Evolutionary conservation across 75 land plant genomes (phyloP).

Genomic region (Isoetes taiwanensis): DNA sequence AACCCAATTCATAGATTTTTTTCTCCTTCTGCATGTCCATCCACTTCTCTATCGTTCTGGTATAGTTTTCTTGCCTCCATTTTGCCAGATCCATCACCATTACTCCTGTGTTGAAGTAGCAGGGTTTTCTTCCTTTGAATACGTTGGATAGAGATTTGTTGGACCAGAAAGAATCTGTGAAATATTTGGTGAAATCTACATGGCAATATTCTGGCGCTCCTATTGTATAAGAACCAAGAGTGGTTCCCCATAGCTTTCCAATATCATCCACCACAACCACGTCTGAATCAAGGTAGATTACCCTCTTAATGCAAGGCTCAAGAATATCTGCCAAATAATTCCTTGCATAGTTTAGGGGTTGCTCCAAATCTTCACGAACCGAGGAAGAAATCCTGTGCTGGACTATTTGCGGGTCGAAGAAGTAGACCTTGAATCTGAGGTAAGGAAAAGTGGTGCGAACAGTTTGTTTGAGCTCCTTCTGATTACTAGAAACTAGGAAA

Average conservation of each 20-base stretch:
- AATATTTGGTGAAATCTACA: constrained; percentile 64
- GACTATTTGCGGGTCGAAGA: constrained; percentile 33
- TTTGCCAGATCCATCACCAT: constrained; percentile 68
- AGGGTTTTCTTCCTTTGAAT: constrained; percentile 39
- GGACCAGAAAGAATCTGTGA: constrained; percentile 59
- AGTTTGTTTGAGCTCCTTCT: constrained; percentile 25
- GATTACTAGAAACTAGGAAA: constrained; percentile 38
- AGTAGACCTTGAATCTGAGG: constrained; percentile 51
- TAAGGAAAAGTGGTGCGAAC: constrained; percentile 52
- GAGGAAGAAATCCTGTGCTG: constrained; percentile 44
- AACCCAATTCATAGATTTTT: constrained; percentile 77
- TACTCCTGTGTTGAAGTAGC: constrained; percentile 89
- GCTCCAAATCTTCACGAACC: constrained; percentile 60
- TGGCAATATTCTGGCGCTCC: constrained; percentile 86
- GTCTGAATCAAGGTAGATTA: constrained; percentile 84
- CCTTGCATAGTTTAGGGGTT: constrained; percentile 78
- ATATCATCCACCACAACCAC: constrained; percentile 74
- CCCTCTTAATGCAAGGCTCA: constrained; percentile 57
- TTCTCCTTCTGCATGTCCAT: constrained; percentile 59
- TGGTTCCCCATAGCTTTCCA: constrained; percentile 53
- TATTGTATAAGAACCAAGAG: constrained; percentile 30
- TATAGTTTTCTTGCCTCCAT: constrained; percentile 46
- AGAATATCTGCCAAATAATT: constrained; percentile 65
- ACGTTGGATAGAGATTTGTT: constrained; percentile 29
- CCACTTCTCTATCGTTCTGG: constrained; percentile 49